These are phyloP conservation scores for Radiomyces spectabilis DNA, from an alignment of 192 early-diverging fungal species.

Conservation along the genomic window DNA sequence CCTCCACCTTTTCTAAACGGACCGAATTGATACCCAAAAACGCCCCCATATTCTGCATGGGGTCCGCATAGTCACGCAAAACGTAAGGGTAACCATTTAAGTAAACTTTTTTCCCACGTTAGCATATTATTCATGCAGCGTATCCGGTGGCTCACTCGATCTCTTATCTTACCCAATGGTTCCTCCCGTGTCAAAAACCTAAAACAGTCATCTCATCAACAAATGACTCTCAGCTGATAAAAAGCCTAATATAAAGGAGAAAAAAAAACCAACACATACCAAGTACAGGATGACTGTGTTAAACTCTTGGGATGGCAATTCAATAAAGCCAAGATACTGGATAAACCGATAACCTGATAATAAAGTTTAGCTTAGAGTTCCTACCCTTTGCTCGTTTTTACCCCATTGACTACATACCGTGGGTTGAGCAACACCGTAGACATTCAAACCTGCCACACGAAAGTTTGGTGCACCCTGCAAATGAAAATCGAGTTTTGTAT, in stretches of 20 bases:
- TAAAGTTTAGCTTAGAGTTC: neutral
- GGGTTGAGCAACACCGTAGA: constrained; percentile 59
- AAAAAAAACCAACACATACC: too few relatives aligned
- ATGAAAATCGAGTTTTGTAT: constrained; percentile 46
- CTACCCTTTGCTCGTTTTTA: neutral
- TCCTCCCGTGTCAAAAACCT: constrained; percentile 36
- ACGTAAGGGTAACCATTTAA: constrained; percentile 55
- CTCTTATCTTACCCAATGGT: constrained; percentile 23
- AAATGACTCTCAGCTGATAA: neutral
- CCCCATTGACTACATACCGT: constrained; percentile 19
- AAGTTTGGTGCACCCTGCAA: constrained; percentile 63
- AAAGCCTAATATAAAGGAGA: too few relatives aligned
- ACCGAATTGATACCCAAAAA: constrained; percentile 42
- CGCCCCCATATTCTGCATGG: constrained; percentile 44
- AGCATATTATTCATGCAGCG: neutral
- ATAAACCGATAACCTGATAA: constrained; percentile 35
- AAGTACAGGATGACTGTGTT: constrained; percentile 14
- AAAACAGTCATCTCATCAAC: neutral
- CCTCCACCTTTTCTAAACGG: constrained; percentile 54
- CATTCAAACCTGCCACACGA: constrained; percentile 47
- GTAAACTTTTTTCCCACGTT: too few relatives aligned
- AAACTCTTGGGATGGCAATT: constrained; percentile 36
- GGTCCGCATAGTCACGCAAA: constrained; percentile 44
- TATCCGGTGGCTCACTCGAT: too few relatives aligned
- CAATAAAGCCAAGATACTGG: constrained; percentile 45